Evolutionary conservation across 2,329 filamentous ascomycete genomes (phyloP), one percentile per base, ranked within the genome.

Genomic region (Alternaria viburni): DNA sequence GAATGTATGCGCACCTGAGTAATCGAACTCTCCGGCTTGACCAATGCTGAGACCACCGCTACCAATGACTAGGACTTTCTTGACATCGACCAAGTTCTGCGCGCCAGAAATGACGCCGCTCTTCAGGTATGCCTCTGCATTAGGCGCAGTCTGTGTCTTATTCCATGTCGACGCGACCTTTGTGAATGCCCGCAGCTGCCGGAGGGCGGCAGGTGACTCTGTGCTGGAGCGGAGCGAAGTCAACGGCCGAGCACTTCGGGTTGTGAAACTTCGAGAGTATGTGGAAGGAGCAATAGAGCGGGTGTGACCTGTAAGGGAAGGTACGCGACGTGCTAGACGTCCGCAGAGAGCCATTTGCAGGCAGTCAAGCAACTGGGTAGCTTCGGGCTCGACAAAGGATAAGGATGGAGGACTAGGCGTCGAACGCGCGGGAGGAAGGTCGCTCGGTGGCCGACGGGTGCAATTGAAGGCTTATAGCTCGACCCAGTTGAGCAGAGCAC

Each of bases 11-110:
- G 67, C 86, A 97, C 93, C 95, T 81, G 96, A 98, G 83, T 98
- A 98, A 83, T 98, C 95, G 76, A 98, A 98, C 85, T 98, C 95
- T 84, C 95, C 95, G 69, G 95, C 95, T 83, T 98, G 95, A 68
- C 95, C 95, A 88, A 98, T 98, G 80, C 93, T 93, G 73, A 98
- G 87, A 82, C 95, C 95, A 84, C 95, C 95, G 83, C 91, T 94
- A 63, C 95, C 95, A 84, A 98, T 97, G 73, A 98, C 94, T 66
- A 98, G 85, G 56, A 98, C 95, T 85, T 98, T 98, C 86, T 97
- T 97, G 69, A 98, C 93, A 79, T 97, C 89, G 54, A 97, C 91
- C 59, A 92, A 84, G 74, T 95, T 87, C 75, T 87, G 87, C 62
- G 91, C 87, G 62, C 87, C 90, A 81, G 93, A 91, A 78, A 97